Conservation (phyloP, 78 protist species). For the Dictyostelium brefeldianum region DNA sequence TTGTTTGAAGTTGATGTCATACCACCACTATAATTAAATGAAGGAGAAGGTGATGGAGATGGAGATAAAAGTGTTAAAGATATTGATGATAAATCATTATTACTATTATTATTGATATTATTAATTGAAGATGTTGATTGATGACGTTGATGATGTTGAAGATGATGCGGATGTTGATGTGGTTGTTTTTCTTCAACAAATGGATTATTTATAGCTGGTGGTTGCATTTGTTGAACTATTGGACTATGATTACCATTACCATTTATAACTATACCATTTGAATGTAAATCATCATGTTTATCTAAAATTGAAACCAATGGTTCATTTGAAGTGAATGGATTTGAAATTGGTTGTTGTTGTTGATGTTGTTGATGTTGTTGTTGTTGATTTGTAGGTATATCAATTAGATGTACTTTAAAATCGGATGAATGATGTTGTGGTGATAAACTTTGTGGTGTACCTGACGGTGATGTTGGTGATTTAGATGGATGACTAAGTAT, state of each 20-base stretch:
- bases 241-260: neutral
- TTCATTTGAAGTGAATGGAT: slow-evolving; percentile 25
- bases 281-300: slow-evolving; percentile 20
- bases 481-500: slow-evolving; percentile 19
- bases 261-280: too few relatives aligned
- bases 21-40: neutral
- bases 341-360: slow-evolving; percentile 12
- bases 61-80: neutral
- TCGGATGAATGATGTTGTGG: slow-evolving; percentile 69
- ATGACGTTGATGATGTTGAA: slow-evolving; percentile 11
- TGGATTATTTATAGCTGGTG: neutral
- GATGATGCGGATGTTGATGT: slow-evolving; percentile 4
- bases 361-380: neutral
- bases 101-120: neutral
- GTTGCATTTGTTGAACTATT: slow-evolving; percentile 17
- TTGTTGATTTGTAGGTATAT: slow-evolving; percentile 28
- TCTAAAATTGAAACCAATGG: slow-evolving; percentile 30
- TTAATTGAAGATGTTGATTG: neutral
- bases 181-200: slow-evolving; percentile 9
- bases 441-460: slow-evolving; percentile 59
- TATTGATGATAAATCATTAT: slow-evolving; percentile 1
- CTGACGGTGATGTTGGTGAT: slow-evolving; percentile 44
- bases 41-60: slow-evolving; percentile 43
- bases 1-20: neutral
- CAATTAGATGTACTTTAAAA: slow-evolving; percentile 67